Evolutionary conservation across 495 filamentous ascomycete genomes (phyloP).

Genomic region (Xylaria bambusicola): DNA sequence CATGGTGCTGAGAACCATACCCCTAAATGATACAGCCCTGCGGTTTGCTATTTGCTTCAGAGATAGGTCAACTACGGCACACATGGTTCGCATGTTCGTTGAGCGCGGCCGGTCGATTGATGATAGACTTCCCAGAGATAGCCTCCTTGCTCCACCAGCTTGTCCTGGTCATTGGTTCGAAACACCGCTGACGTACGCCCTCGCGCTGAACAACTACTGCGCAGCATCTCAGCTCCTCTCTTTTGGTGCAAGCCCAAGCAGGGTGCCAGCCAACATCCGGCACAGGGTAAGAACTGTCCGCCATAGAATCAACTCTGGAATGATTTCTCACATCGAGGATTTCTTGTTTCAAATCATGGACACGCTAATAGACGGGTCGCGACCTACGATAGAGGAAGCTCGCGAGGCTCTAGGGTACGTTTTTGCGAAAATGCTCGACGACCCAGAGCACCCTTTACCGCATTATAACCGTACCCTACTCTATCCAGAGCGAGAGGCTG

Average conservation of each 20-base stretch:
- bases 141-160: too few species aligned
- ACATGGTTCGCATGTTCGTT: too few species aligned
- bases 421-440: background rate
- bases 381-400: background rate
- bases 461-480: background rate
- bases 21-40: background rate
- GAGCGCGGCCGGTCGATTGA: too few species aligned
- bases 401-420: background rate
- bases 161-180: background rate
- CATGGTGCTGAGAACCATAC: too few species aligned
- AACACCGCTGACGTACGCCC: background rate
- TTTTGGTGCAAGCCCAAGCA: background rate
- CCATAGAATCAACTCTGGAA: background rate
- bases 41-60: background rate
- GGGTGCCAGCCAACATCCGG: background rate
- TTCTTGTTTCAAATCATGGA: background rate
- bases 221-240: background rate
- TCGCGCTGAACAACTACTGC: background rate
- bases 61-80: background rate
- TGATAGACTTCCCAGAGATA: too few species aligned
- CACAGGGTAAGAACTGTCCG: background rate
- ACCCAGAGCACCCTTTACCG: background rate
- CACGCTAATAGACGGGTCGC: too few species aligned
- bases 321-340: background rate
- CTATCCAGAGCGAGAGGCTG: background rate